phyloP scores from a whole-genome alignment of 129 eudicot species.

The Lonicera japonica region DNA sequence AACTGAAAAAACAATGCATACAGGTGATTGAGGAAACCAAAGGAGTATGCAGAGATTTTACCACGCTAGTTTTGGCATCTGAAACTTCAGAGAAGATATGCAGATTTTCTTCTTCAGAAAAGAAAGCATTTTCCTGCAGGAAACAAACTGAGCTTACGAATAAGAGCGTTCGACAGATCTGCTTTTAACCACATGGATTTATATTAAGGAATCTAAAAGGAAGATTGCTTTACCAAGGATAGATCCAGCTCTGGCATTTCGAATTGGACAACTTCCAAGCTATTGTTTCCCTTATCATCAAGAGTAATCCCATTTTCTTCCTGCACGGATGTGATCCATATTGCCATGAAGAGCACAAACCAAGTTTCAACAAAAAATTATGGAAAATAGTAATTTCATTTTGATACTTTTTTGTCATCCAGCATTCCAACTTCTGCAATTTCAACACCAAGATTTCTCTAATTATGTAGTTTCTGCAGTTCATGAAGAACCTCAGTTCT shows the following conservation, averaged over 20 bases:
- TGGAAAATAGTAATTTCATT: slow-evolving; percentile 1
- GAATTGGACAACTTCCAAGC: slow-evolving; percentile 31
- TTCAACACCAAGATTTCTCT: slow-evolving; percentile 15
- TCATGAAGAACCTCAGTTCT: slow-evolving; percentile 13
- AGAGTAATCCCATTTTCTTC: slow-evolving; percentile 26
- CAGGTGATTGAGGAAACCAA: background rate
- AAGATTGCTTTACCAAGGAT: slow-evolving; percentile 36
- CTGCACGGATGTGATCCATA: slow-evolving; percentile 31
- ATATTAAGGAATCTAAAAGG: slow-evolving; percentile 3
- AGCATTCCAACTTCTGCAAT: slow-evolving; percentile 13
- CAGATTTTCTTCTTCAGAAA: slow-evolving; percentile 33
- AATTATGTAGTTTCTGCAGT: slow-evolving; percentile 14
- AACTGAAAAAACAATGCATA: background rate
- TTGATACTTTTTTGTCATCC: slow-evolving; percentile 1
- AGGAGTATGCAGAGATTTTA: slow-evolving; percentile 18
- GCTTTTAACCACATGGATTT: background rate
- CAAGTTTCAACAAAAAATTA: background rate
- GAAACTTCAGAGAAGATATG: slow-evolving; percentile 38
- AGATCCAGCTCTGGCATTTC: slow-evolving; percentile 66
- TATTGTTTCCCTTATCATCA: slow-evolving; percentile 21
- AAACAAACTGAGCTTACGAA: slow-evolving; percentile 20
- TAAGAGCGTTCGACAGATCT: slow-evolving; percentile 4
- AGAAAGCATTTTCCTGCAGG: slow-evolving; percentile 44
- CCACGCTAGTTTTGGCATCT: slow-evolving; percentile 40
- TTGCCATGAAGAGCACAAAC: slow-evolving; percentile 12